Evolutionary conservation across 805 yeast genomes (phyloP).

Genomic region (Hemisphaericaspora nanyangensis): DNA sequence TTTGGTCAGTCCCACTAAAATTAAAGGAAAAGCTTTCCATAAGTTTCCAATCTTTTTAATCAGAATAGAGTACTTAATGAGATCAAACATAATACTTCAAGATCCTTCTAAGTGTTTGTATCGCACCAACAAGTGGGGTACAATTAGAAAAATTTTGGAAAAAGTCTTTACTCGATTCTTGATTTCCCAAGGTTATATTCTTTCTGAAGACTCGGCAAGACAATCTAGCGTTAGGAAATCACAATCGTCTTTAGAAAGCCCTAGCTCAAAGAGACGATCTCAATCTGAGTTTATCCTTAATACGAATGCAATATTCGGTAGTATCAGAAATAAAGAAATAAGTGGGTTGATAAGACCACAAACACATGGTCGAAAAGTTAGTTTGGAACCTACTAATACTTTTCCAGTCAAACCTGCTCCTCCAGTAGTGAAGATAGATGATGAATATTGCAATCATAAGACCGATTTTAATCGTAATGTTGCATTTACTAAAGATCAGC

Average conservation of each 20-base stretch:
- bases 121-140: not conserved
- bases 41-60: conserved; percentile 39
- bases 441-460: not conserved
- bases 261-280: conserved; percentile 1
- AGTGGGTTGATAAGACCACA: conserved; percentile 2
- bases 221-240: not conserved
- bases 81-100: conserved; percentile 36
- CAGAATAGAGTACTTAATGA: conserved; percentile 20
- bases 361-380: not conserved
- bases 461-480: not conserved
- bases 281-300: conserved; percentile 4
- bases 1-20: conserved; percentile 2
- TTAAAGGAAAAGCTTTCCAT: conserved; percentile 25
- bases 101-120: conserved; percentile 13
- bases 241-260: conserved; percentile 3
- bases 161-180: conserved; percentile 6
- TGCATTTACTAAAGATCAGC: conserved; percentile 11
- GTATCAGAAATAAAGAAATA: conserved; percentile 4
- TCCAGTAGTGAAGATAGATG: not conserved
- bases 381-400: not conserved
- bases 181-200: conserved; percentile 3
- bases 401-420: not conserved
- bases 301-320: conserved; percentile 3
- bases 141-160: conserved; percentile 3
- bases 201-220: not conserved